Percentiles rank a stretch among this genome's conserved stretches.
Evolutionary conservation across 2,329 filamentous ascomycete genomes (phyloP).

Genomic region (Neopestalotiopsis rosae): DNA sequence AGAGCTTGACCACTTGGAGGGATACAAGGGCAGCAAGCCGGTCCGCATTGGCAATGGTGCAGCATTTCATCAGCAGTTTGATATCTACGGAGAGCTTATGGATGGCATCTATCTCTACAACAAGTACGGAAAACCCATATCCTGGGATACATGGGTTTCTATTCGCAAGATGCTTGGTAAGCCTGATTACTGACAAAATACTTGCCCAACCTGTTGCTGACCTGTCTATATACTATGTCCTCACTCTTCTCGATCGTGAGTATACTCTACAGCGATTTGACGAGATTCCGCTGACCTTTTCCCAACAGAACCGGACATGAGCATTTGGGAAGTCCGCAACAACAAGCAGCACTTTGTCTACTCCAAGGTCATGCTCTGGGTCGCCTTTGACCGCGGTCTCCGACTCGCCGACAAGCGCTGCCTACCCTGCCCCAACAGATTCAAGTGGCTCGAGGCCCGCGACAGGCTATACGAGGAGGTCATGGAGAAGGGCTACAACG

Average conservation of each 20-base stretch:
- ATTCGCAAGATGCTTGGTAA: conserved; percentile 69
- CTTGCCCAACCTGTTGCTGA: conserved; percentile 22
- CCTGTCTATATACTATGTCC: conserved; percentile 63
- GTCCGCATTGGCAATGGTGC: conserved; percentile 81
- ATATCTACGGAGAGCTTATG: conserved; percentile 76
- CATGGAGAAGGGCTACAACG: conserved; percentile 79
- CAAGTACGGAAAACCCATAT: conserved; percentile 77
- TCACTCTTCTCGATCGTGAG: conserved; percentile 66
- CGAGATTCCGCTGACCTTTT: neutral
- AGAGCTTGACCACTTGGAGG: conserved; percentile 73
- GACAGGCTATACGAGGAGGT: conserved; percentile 76
- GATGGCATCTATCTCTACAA: conserved; percentile 81
- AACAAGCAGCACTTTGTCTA: conserved; percentile 80
- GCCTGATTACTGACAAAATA: conserved; percentile 14
- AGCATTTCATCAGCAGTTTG: conserved; percentile 77
- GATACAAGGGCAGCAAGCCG: conserved; percentile 72
- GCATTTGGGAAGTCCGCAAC: conserved; percentile 82
- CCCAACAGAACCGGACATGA: conserved; percentile 72
- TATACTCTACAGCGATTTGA: neutral
- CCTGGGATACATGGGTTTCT: conserved; percentile 77
- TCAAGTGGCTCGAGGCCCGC: conserved; percentile 68
- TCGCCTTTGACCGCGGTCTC: conserved; percentile 77
- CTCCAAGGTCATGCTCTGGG: conserved; percentile 85
- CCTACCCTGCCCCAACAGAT: conserved; percentile 74
- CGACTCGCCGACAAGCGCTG: conserved; percentile 77